A percentile compares a stretch with the other conserved stretches of the same genome.
Evolutionary conservation across 805 yeast species (phyloP).

Genomic region (Lachancea sp.): DNA sequence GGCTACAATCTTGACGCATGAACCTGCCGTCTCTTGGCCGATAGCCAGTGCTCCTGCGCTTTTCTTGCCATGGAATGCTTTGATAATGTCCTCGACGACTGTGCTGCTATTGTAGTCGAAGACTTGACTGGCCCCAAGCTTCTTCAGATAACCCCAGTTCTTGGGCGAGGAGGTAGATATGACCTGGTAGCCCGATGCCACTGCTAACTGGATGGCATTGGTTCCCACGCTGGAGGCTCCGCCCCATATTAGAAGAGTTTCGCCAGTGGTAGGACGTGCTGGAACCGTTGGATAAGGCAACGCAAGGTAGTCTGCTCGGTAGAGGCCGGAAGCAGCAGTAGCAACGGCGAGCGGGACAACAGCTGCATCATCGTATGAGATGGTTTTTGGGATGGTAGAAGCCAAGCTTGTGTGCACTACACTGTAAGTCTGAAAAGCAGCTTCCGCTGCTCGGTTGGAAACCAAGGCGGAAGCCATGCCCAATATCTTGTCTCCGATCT

Average conservation of each 20-base stretch:
- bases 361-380: too few species aligned
- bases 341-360: too few species aligned
- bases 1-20: too few species aligned
- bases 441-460: too few species aligned
- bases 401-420: too few species aligned
- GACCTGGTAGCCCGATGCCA: background rate
- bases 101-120: background rate
- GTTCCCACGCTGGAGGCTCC: background rate
- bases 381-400: too few species aligned
- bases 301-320: too few species aligned
- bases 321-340: too few species aligned
- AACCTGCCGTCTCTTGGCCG: too few species aligned
- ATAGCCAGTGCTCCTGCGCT: background rate
- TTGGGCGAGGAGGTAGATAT: background rate
- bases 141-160: background rate
- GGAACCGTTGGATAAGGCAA: background rate
- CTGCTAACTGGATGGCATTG: background rate
- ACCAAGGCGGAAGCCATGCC: too few species aligned
- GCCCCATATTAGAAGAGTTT: background rate
- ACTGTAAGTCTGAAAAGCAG: too few species aligned
- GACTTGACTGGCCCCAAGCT: background rate
- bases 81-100: background rate
- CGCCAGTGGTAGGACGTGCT: background rate
- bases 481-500: too few species aligned
- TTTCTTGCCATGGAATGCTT: background rate